Conservation (phyloP, 371 early-diverging fungal genomes). For the Zopfochytrium polystomum region DNA sequence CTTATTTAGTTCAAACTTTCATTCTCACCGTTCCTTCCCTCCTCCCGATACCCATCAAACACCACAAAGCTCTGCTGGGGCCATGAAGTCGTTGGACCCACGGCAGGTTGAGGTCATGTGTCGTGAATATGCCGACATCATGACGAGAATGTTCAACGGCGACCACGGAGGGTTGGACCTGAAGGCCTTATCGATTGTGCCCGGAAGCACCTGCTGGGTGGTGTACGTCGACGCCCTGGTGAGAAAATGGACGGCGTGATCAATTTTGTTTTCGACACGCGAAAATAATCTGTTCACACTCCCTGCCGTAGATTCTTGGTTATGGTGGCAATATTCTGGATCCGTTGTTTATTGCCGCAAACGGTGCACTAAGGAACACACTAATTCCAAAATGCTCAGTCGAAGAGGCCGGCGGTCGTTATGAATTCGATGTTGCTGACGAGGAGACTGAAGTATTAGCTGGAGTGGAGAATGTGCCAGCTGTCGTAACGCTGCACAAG, state of each 20-base stretch:
- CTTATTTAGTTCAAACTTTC: no score
- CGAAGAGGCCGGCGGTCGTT: conserved; percentile 63
- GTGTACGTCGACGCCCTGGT: conserved; percentile 88
- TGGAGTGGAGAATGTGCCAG: conserved; percentile 76
- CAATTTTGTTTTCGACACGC: conserved; percentile 3
- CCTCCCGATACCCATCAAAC: no score
- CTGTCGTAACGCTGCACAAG: conserved; percentile 79
- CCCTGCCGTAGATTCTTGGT: conserved; percentile 64
- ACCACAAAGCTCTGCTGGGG: conserved; percentile 44
- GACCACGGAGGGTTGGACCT: conserved; percentile 83
- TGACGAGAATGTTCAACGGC: conserved; percentile 76
- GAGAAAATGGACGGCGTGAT: conserved; percentile 17
- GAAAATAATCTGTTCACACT: conserved; percentile 3
- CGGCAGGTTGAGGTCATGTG: conserved; percentile 68
- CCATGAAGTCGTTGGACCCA: conserved; percentile 23
- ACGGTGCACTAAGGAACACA: conserved; percentile 83
- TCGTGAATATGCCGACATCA: conserved; percentile 72
- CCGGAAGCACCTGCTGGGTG: conserved; percentile 85
- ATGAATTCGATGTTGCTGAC: conserved; percentile 86
- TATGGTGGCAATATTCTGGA: conserved; percentile 86
- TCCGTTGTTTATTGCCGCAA: conserved; percentile 73
- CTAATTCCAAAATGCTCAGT: conserved; percentile 72
- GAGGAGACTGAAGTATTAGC: conserved; percentile 74
- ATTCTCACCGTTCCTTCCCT: neutral
- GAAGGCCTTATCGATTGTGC: conserved; percentile 80